A percentile compares a stretch with the other conserved stretches of the same genome.
These are phyloP conservation scores for Monosporascus sp. DNA, from an alignment of 2,329 filamentous ascomycete genomes.

Conservation along the genomic window DNA sequence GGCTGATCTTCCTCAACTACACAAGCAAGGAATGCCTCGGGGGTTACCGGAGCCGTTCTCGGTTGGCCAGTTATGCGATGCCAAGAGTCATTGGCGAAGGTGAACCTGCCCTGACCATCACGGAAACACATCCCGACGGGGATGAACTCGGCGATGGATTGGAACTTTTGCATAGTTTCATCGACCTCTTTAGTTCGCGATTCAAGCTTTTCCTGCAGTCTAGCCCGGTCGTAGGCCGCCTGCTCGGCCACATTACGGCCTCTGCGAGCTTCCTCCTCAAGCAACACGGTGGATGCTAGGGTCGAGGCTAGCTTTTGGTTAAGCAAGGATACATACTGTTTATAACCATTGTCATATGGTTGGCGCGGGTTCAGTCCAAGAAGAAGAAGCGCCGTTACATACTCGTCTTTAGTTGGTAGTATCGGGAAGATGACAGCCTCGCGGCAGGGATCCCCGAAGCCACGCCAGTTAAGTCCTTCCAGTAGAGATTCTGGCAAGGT, in stretches of 20 bases:
- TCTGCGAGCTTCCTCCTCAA: slow-evolving; percentile 64
- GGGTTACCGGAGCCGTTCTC: slow-evolving; percentile 23
- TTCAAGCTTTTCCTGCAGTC: slow-evolving; percentile 60
- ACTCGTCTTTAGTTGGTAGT: slow-evolving; percentile 59
- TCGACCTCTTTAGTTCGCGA: slow-evolving; percentile 44
- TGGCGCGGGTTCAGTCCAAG: slow-evolving; percentile 65
- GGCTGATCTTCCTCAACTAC: slow-evolving; percentile 41
- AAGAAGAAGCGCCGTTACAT: slow-evolving; percentile 61
- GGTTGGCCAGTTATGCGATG: slow-evolving; percentile 45
- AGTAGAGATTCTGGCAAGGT: slow-evolving; percentile 54
- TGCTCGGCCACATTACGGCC: slow-evolving; percentile 53
- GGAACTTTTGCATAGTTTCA: slow-evolving; percentile 59
- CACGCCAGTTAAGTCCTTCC: slow-evolving; percentile 54
- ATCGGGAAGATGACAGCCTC: slow-evolving; percentile 65
- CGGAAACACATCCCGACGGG: slow-evolving; percentile 71
- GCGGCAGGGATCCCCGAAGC: slow-evolving; percentile 60
- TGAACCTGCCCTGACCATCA: slow-evolving; percentile 57
- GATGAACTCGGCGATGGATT: slow-evolving; percentile 65
- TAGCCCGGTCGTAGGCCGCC: slow-evolving; percentile 61
- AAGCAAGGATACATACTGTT: slow-evolving; percentile 55
- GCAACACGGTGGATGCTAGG: slow-evolving; percentile 62
- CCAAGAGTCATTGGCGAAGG: slow-evolving; percentile 67
- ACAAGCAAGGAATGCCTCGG: slow-evolving; percentile 35
- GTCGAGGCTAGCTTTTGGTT: slow-evolving; percentile 58
- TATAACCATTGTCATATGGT: slow-evolving; percentile 70